Conservation (phyloP, 208 protist species). For the Trypanosoma brucei region DNA sequence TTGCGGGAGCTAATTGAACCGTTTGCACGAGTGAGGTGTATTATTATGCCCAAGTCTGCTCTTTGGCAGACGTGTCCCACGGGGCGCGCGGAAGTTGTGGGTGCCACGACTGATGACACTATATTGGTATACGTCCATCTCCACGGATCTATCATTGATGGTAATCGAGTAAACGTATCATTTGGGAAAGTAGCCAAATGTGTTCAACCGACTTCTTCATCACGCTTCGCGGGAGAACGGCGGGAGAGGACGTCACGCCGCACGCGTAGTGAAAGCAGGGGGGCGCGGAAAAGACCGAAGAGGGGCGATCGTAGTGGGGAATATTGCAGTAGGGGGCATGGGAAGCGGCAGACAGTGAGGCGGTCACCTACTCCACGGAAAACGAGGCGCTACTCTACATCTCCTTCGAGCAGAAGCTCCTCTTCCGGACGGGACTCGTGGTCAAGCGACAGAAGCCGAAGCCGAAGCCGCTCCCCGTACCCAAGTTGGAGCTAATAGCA, state of each 20-base stretch:
- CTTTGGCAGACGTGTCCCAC: slow-evolving; percentile 39
- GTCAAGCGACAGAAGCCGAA: neutral
- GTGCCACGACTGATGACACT: slow-evolving; percentile 31
- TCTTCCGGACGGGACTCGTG: neutral
- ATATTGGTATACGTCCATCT: slow-evolving; percentile 34
- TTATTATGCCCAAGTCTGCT: slow-evolving; percentile 34
- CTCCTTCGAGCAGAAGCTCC: neutral
- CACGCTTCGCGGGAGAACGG: neutral
- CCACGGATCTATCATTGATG: slow-evolving; percentile 38
- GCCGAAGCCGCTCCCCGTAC: neutral
- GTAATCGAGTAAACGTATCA: slow-evolving; percentile 31
- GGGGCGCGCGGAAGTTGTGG: slow-evolving; percentile 35
- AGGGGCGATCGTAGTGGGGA: neutral
- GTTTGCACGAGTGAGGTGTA: slow-evolving; percentile 19
- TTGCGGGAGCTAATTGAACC: slow-evolving; percentile 37
- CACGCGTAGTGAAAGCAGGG: neutral
- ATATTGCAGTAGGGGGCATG: neutral
- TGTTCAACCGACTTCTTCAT: neutral
- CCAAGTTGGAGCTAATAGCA: neutral
- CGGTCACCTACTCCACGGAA: neutral
- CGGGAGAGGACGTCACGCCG: neutral
- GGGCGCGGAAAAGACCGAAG: slow-evolving; percentile 4
- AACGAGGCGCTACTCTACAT: neutral
- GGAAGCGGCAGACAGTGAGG: neutral
- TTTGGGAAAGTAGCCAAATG: slow-evolving; percentile 25